Conservation (phyloP, 2,329 filamentous ascomycete species). For the Didymella glomerata region DNA sequence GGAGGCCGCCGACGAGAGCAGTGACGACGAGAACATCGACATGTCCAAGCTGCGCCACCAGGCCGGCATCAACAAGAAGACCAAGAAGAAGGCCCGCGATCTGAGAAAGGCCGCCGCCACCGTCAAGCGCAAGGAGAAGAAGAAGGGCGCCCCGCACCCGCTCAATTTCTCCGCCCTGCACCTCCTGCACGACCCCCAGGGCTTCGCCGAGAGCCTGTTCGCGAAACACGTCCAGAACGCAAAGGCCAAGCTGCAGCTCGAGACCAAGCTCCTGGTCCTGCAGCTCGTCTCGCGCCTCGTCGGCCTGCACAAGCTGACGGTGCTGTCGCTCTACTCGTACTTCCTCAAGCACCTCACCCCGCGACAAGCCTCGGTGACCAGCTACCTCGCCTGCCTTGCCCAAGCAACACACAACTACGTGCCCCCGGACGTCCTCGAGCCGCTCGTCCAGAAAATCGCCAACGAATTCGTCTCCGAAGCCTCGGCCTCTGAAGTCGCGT, state of each 20-base stretch:
- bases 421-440: constrained; percentile 90
- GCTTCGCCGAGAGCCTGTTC: constrained; percentile 89
- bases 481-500: constrained; percentile 86
- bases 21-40: constrained; percentile 78
- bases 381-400: constrained; percentile 89
- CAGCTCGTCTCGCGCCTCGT: constrained; percentile 91
- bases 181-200: constrained; percentile 91
- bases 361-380: constrained; percentile 87
- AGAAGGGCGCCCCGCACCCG: constrained; percentile 85
- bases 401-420: constrained; percentile 92
- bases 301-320: constrained; percentile 88
- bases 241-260: constrained; percentile 83
- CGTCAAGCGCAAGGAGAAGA: constrained; percentile 80
- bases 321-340: constrained; percentile 93
- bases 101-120: constrained; percentile 83
- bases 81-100: constrained; percentile 81
- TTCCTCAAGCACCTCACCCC: constrained; percentile 91
- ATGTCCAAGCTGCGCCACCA: constrained; percentile 85
- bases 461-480: constrained; percentile 99
- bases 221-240: constrained; percentile 88
- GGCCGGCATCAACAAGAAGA: constrained; percentile 94
- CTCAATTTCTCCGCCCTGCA: constrained; percentile 97
- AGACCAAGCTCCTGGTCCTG: constrained; percentile 88
- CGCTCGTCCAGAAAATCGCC: constrained; percentile 91
- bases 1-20: constrained; percentile 82